Percentiles rank a stretch among this genome's conserved stretches.
phyloP scores from a whole-genome alignment of 371 early-diverging fungal genomes.

The Mucor saturninus region DNA sequence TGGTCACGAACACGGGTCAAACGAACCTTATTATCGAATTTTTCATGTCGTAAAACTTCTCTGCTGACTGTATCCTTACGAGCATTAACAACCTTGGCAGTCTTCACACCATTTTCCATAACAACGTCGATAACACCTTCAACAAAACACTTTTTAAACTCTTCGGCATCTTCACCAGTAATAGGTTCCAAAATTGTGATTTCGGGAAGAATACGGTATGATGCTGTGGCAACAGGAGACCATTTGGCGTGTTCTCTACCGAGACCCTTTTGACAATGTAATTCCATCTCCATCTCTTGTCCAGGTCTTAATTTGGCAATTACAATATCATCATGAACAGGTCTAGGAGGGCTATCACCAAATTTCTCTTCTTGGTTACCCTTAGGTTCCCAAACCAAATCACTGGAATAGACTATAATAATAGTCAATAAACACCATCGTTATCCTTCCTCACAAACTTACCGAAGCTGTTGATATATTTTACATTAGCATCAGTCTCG shows the following conservation, averaged over 20 bases:
- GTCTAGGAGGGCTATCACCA: slow-evolving; percentile 68
- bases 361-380: slow-evolving; percentile 85
- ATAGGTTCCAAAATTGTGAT: slow-evolving; percentile 89
- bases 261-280: slow-evolving; percentile 93
- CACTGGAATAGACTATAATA: slow-evolving; percentile 73
- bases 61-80: slow-evolving; percentile 96
- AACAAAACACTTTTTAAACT: slow-evolving; percentile 92
- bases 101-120: slow-evolving; percentile 61
- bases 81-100: slow-evolving; percentile 89
- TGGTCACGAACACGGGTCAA: slow-evolving; percentile 93
- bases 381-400: slow-evolving; percentile 88
- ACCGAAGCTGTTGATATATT: slow-evolving; percentile 72
- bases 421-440: background rate
- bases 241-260: slow-evolving; percentile 99
- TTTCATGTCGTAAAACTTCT: slow-evolving; percentile 93
- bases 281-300: slow-evolving; percentile 86
- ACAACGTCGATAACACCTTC: slow-evolving; percentile 89
- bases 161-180: slow-evolving; percentile 84
- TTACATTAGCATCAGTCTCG: slow-evolving; percentile 76
- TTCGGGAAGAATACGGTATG: slow-evolving; percentile 95
- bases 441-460: slow-evolving; percentile 2
- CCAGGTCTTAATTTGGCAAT: slow-evolving; percentile 96
- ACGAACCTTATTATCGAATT: slow-evolving; percentile 92
- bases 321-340: slow-evolving; percentile 89
- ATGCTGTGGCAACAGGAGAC: slow-evolving; percentile 98